phyloP scores from a whole-genome alignment of 495 filamentous ascomycete genomes.

The Gamarada debralockiae region DNA sequence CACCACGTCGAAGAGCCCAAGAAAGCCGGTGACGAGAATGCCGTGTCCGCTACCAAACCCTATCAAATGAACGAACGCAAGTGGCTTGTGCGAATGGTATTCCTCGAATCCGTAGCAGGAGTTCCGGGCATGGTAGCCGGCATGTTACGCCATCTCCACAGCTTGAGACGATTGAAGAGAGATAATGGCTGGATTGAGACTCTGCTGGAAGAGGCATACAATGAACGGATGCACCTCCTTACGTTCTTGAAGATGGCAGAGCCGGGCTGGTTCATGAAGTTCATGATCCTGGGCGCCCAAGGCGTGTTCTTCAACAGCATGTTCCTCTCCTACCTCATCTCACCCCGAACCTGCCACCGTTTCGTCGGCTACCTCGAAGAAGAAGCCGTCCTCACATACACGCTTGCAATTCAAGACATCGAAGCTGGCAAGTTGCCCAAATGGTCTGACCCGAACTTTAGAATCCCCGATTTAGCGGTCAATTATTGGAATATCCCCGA shows the following conservation, averaged over 20 bases:
- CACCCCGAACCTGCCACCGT: conserved; percentile 85
- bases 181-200: conserved; percentile 99
- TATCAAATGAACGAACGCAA: conserved; percentile 70
- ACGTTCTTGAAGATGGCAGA: conserved; percentile 93
- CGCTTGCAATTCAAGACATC: conserved; percentile 77
- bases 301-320: conserved; percentile 93
- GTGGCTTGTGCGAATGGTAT: conserved; percentile 82
- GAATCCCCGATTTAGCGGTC: conserved; percentile 83
- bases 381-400: conserved; percentile 95
- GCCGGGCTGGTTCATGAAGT: conserved; percentile 82
- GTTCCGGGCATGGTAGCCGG: conserved; percentile 97
- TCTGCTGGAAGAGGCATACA: conserved; percentile 88
- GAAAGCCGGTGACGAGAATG: conserved; percentile 36
- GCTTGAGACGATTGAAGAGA: conserved; percentile 75
- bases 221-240: conserved; percentile 94
- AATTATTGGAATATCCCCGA: conserved; percentile 93
- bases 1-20: conserved; percentile 53
- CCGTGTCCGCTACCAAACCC: conserved; percentile 33
- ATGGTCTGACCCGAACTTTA: conserved; percentile 61
- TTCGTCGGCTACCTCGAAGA: conserved; percentile 98
- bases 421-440: conserved; percentile 77
- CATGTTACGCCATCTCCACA: conserved; percentile 85
- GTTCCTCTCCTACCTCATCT: conserved; percentile 85
- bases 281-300: conserved; percentile 78
- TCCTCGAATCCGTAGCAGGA: conserved; percentile 90